Conservation (phyloP, 176 grass and related monocot species). For the Triticum timopheevii region DNA sequence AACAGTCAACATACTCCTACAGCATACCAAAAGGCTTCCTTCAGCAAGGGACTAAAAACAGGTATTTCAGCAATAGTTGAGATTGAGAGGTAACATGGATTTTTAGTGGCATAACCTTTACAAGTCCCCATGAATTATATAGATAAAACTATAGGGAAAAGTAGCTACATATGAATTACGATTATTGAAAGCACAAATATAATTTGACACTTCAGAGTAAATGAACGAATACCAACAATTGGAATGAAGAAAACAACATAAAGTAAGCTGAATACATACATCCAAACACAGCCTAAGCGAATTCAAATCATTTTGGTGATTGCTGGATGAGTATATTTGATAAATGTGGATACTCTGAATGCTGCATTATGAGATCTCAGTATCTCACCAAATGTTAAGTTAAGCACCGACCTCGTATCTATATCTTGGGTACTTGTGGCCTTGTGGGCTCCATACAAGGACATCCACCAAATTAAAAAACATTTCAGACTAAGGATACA, state of each 20-base stretch:
- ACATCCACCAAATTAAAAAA: not conserved
- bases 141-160: not conserved
- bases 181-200: not conserved
- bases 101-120: not conserved
- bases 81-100: not conserved
- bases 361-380: not conserved
- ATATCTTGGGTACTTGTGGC: not conserved
- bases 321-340: not conserved
- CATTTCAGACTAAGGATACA: not conserved
- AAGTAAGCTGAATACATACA: not conserved
- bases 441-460: not conserved
- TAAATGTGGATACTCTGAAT: not conserved
- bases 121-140: not conserved
- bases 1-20: not conserved
- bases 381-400: not conserved
- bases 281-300: not conserved
- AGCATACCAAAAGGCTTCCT: no score
- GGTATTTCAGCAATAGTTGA: not conserved
- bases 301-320: not conserved
- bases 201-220: not conserved
- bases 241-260: not conserved
- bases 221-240: slow-evolving; percentile 1
- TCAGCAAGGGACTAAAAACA: not conserved
- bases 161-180: not conserved
- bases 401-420: not conserved